Percentiles rank a stretch among this genome's conserved stretches.
These are phyloP conservation scores for Xylaria sp. DNA, from an alignment of 2,329 filamentous ascomycete genomes.

Conservation along the genomic window DNA sequence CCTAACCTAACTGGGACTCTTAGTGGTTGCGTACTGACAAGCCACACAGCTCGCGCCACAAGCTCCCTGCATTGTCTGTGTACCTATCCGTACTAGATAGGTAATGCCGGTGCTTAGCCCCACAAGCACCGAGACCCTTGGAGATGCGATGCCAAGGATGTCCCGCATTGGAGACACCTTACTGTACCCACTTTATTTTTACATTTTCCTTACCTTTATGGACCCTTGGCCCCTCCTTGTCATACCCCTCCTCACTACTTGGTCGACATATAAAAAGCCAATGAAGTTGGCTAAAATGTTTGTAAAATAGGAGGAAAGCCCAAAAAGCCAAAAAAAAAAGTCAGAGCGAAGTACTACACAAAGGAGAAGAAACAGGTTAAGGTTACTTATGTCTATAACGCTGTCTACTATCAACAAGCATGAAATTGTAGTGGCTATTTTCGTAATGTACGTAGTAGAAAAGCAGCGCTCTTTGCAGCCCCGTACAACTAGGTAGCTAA, in stretches of 20 bases:
- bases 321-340: neutral
- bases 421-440: no score
- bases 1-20: neutral
- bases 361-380: neutral
- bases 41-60: slow-evolving; percentile 29
- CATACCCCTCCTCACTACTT: slow-evolving; percentile 24
- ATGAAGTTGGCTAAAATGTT: neutral
- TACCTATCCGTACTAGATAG: no score
- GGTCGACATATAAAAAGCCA: neutral
- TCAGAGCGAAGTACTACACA: no score
- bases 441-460: no score
- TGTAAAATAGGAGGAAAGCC: neutral
- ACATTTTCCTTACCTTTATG: slow-evolving; percentile 2
- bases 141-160: slow-evolving; percentile 26
- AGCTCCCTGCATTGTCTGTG: neutral
- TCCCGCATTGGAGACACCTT: slow-evolving; percentile 24
- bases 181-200: slow-evolving; percentile 17
- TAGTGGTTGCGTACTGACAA: neutral
- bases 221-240: slow-evolving; percentile 12
- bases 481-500: neutral
- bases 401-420: neutral
- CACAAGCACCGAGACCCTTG: slow-evolving; percentile 21
- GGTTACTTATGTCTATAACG: neutral
- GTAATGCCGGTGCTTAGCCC: slow-evolving; percentile 1
- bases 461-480: neutral